phyloP scores from a whole-genome alignment of 2,329 filamentous ascomycete species.

The Pestalotiopsis sp. region DNA sequence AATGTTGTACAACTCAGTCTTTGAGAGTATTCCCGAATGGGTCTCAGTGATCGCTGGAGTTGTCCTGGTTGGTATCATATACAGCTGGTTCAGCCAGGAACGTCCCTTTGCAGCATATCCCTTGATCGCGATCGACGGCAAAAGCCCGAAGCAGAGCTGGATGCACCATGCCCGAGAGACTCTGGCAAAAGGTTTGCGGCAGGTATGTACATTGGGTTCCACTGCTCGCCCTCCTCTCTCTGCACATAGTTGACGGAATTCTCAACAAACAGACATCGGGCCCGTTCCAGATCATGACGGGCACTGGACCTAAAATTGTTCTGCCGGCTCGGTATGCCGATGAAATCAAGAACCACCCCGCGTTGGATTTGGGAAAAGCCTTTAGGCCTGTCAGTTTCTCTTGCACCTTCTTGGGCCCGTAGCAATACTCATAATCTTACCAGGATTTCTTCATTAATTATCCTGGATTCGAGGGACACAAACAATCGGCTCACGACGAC shows the following conservation, averaged over 20 bases:
- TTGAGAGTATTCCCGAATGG: background rate
- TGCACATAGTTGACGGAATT: background rate
- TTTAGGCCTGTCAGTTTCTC: background rate
- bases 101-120: background rate
- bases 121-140: background rate
- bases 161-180: background rate
- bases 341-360: background rate
- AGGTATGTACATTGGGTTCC: background rate
- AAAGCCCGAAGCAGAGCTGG: background rate
- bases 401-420: background rate
- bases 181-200: background rate
- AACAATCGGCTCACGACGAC: background rate
- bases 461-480: background rate
- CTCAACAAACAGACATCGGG: background rate
- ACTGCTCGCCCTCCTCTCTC: background rate
- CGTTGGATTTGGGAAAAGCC: background rate
- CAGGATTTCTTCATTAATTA: conserved; percentile 6
- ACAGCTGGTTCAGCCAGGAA: background rate
- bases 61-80: background rate
- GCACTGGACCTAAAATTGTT: background rate
- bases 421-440: background rate
- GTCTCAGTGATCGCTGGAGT: background rate
- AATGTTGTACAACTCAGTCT: background rate
- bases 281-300: background rate
- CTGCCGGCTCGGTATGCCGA: background rate